Evolutionary conservation across 805 yeast species (phyloP), one percentile per base, ranked within the genome.

Genomic region (Diddensiella transvaalensis): DNA sequence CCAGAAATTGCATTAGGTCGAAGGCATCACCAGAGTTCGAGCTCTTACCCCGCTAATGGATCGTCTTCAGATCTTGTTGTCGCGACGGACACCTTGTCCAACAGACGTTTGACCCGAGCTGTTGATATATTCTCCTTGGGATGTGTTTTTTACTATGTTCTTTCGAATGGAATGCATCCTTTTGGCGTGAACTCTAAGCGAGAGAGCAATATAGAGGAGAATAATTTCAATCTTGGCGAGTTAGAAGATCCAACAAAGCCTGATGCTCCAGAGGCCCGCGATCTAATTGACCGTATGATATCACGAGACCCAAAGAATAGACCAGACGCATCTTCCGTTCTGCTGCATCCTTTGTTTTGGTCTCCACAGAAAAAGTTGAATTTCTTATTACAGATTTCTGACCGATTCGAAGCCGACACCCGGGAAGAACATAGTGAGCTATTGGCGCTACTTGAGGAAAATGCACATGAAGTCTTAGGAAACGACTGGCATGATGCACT

Each of bases 91-190:
- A 26, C 32, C 11, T 35, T 35, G 21, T 35, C 38, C 6, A 37
- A 48, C 41, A 46, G 60, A 2, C 50, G 60, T 19, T 41, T 56
- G 37, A 56, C 60, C 32, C 78, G 90, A 54, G 89, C 96, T 0
- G 86, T 93, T 47, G 99, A 93, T 66, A 85, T 93, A 3, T 93
- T 93, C 62, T 87, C 97, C 0, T 71, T 91, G 52, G 99, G 99
- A 0, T 93, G 99, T 68, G 90, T 93, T 0, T 93, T 87, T 61
- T 91, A 78, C 63, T 93, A 89, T 60, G 84, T 90, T 35, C 67
- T 93, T 32, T 76, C 96, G 0, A 79, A 78, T 13, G 98, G 99
- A 0, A 62, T 66, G 5, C 99, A 93, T 71, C 99, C 99, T 3
- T 93, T 87, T 70, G 99, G 99, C n/a, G 93, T 86, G 59, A 72